Conservation (phyloP, 805 yeast genomes). For the Kregervanrija pseudodelftensis region DNA sequence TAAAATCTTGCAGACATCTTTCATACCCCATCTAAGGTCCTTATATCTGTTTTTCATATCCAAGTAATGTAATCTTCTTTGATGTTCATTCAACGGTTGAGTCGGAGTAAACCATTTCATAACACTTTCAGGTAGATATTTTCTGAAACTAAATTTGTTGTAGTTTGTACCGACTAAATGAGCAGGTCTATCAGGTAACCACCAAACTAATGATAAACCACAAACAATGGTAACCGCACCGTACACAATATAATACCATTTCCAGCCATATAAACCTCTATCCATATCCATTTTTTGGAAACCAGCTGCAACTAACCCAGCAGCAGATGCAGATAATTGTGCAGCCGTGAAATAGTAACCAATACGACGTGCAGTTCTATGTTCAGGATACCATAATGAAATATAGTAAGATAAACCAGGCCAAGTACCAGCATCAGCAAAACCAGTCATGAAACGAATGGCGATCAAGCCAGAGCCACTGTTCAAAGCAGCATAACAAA, state of each 20-base stretch:
- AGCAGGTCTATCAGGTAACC: constrained; percentile 79
- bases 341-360: constrained; percentile 92
- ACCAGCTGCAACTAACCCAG: constrained; percentile 82
- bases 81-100: constrained; percentile 47
- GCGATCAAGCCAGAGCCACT: constrained; percentile 60
- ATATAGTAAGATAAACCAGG: constrained; percentile 84
- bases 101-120: constrained; percentile 18
- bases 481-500: constrained; percentile 62
- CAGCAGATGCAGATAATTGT: constrained; percentile 83
- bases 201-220: constrained; percentile 64
- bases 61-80: constrained; percentile 45
- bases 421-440: constrained; percentile 84
- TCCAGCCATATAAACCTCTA: constrained; percentile 73
- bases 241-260: constrained; percentile 76
- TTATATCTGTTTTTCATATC: constrained; percentile 53
- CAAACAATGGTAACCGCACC: constrained; percentile 61
- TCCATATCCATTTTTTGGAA: constrained; percentile 75
- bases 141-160: constrained; percentile 14
- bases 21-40: constrained; percentile 47
- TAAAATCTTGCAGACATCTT: constrained; percentile 48
- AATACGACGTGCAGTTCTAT: constrained; percentile 67
- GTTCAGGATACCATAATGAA: constrained; percentile 78
- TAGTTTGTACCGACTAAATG: constrained; percentile 15
- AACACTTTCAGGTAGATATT: constrained; percentile 13
- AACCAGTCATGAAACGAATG: constrained; percentile 62